Conservation (phyloP, 1,284 basidiomycete species). For the Hypsizygus ulmarius region DNA sequence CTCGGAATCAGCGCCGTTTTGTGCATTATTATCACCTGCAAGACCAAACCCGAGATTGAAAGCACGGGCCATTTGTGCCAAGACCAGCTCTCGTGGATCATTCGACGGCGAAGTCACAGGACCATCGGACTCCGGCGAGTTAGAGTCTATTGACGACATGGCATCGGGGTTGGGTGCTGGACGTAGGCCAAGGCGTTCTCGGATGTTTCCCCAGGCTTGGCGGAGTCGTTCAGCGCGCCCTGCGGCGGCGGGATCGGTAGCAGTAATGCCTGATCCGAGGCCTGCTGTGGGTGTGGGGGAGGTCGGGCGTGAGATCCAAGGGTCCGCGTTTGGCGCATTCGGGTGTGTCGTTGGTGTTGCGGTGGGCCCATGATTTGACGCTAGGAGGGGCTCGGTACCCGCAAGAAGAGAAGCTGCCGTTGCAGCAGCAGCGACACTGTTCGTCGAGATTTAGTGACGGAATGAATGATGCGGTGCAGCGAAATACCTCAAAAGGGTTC, state of each 20-base stretch:
- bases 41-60: constrained; percentile 70
- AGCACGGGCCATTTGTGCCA: constrained; percentile 73
- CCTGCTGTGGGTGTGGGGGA: constrained; percentile 51
- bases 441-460: background rate
- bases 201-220: constrained; percentile 61
- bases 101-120: constrained; percentile 21
- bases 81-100: constrained; percentile 60
- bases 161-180: constrained; percentile 15
- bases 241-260: constrained; percentile 24
- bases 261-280: constrained; percentile 24
- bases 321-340: constrained; percentile 1
- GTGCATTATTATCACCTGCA: constrained; percentile 17
- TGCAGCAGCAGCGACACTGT: constrained; percentile 75
- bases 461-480: constrained; percentile 3
- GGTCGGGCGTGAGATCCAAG: constrained; percentile 34
- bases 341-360: background rate
- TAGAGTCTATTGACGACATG: constrained; percentile 1
- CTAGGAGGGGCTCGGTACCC: constrained; percentile 58
- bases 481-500: constrained; percentile 70
- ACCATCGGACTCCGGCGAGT: constrained; percentile 1
- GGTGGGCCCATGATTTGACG: constrained; percentile 41
- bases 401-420: constrained; percentile 73
- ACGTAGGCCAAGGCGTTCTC: constrained; percentile 59
- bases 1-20: background rate
- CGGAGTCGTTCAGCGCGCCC: constrained; percentile 41